Evolutionary conservation across 768 basidiomycete species (phyloP), one percentile per base, ranked within the genome.

Genomic region (Gymnopilus junonius): DNA sequence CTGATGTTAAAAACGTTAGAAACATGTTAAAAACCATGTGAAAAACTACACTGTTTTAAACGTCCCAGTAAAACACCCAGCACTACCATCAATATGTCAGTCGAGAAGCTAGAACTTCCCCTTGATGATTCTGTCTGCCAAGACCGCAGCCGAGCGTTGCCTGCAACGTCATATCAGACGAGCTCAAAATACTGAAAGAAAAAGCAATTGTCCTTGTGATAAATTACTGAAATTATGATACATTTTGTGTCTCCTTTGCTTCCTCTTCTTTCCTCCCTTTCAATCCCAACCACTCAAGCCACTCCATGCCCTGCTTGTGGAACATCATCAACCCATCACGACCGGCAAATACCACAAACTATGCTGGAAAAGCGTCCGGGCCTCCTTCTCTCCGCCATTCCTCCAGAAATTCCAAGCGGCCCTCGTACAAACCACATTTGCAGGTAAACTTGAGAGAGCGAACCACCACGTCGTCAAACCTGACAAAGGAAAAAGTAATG

Each of bases 401-500:
- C 81, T 82, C 87, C 90, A 94, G 70, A 96, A 98, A 48, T 74
- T 77, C 82, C 84, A 91, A 0, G 95, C 91, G 1, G 89, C 86
- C 14, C 83, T 75, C 0, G 85, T 78, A 73, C 89, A 87, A 31
- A 96, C 73, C 15, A 77, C 78, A 69, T 98, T 98, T 6, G 95
- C 93, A 5, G 88, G 70, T 23, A 94, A 71, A 23, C 88, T 86
- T 6, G 93, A 91, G 15, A 91, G 61, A 1, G 93, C 93, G 71
- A 98, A 98, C 21, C 83, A 75, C 93, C 93, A 95, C 2, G 90
- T 95, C n/a, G 96, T 97, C 39, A 96, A 81, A 2, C 97, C 97
- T 2, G 94, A 89, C n/a, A 94, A 74, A 0, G 97, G 97, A 55
- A 93, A 79, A 56, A 97, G 81, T 53, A 95, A 68, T 20, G 90